phyloP scores from a whole-genome alignment of 2,329 filamentous ascomycete species.

The Fusarium sp. region DNA sequence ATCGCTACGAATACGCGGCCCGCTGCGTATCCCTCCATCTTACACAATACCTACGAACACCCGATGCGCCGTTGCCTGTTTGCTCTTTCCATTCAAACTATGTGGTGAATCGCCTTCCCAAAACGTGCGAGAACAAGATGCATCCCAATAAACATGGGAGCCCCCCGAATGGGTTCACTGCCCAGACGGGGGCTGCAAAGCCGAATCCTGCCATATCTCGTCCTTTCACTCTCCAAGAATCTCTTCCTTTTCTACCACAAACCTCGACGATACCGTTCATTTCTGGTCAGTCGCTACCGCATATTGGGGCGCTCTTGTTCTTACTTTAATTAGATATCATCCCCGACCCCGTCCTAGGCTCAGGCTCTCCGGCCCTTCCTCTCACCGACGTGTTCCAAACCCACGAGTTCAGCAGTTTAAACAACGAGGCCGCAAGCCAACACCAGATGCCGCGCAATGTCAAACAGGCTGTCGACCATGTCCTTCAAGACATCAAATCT shows the following conservation, averaged over 20 bases:
- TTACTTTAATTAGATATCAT: conserved; percentile 65
- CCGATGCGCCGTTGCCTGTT: conserved; percentile 43
- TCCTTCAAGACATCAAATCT: conserved; percentile 77
- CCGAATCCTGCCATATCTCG: conserved; percentile 46
- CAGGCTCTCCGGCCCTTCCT: conserved; percentile 61
- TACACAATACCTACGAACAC: conserved; percentile 18
- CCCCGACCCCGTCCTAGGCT: conserved; percentile 69
- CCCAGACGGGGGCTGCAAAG: conserved; percentile 38
- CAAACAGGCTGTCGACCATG: conserved; percentile 75
- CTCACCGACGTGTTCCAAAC: conserved; percentile 61
- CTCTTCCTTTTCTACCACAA: conserved; percentile 83
- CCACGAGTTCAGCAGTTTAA: conserved; percentile 71
- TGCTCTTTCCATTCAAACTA: conserved; percentile 46
- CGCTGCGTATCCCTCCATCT: conserved; percentile 17
- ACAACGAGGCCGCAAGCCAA: conserved; percentile 70
- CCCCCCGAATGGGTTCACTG: conserved; percentile 48
- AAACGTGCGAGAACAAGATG: conserved; percentile 45
- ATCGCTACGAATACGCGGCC: conserved; percentile 12
- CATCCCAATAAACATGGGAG: conserved; percentile 45
- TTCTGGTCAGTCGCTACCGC: conserved; percentile 63
- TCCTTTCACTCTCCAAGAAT: conserved; percentile 75
- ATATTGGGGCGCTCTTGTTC: conserved; percentile 3
- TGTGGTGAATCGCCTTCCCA: conserved; percentile 44
- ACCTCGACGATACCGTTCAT: conserved; percentile 82
- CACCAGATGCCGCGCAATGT: conserved; percentile 70